phyloP scores from a whole-genome alignment of 805 yeast species.

The Barnettozyma vustinii region DNA sequence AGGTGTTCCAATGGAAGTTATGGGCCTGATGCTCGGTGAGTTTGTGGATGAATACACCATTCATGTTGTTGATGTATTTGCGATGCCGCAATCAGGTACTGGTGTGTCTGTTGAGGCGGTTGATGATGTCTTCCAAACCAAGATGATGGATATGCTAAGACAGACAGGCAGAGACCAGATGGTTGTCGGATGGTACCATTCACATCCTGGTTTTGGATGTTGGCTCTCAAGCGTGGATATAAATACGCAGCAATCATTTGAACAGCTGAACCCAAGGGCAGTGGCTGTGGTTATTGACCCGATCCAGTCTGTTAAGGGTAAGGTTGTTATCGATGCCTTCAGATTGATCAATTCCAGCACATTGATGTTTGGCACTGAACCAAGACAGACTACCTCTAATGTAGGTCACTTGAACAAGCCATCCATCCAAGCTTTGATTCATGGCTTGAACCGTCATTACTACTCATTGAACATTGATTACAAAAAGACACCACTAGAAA shows the following conservation, averaged over 20 bases:
- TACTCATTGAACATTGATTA: slow-evolving; percentile 94
- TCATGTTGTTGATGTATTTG: slow-evolving; percentile 96
- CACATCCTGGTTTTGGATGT: slow-evolving; percentile 99
- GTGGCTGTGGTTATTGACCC: slow-evolving; percentile 99
- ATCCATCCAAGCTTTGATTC: slow-evolving; percentile 92
- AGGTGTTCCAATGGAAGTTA: slow-evolving; percentile 81
- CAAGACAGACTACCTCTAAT: slow-evolving; percentile 95
- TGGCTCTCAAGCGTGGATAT: slow-evolving; percentile 98
- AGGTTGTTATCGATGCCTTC: slow-evolving; percentile 98
- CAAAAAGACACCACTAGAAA: slow-evolving; percentile 86
- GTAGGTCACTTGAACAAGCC: slow-evolving; percentile 95
- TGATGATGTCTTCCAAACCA: slow-evolving; percentile 97
- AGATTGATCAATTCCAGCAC: slow-evolving; percentile 85
- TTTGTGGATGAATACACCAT: slow-evolving; percentile 96
- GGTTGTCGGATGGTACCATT: slow-evolving; percentile 99
- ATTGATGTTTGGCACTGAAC: slow-evolving; percentile 94
- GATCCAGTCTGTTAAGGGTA: slow-evolving; percentile 96
- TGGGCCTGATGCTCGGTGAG: slow-evolving; percentile 99
- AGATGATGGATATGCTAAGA: slow-evolving; percentile 98
- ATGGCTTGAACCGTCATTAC: slow-evolving; percentile 94
- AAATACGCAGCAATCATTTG: slow-evolving; percentile 96
- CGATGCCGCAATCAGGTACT: slow-evolving; percentile 98
- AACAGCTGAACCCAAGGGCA: slow-evolving; percentile 89
- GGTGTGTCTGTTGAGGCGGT: slow-evolving; percentile 99
- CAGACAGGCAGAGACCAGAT: slow-evolving; percentile 99